Evolutionary conservation across 495 filamentous ascomycete genomes (phyloP), one percentile per base, ranked within the genome.

Genomic region (Baudoinia panamericana): DNA sequence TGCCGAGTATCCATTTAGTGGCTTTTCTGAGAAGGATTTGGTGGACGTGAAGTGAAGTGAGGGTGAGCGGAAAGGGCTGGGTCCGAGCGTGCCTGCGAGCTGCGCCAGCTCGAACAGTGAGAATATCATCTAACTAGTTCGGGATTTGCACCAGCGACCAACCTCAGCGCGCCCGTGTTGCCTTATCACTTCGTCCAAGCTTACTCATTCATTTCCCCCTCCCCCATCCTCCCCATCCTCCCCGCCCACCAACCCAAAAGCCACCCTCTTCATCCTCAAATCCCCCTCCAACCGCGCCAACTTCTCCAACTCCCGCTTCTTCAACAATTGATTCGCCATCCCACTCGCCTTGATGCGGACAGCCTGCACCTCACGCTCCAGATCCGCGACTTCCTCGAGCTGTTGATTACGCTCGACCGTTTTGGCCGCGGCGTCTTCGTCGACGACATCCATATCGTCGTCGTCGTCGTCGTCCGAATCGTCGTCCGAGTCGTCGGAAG

Each of bases 281-380:
- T 80, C 74, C 25, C 57, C 56, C 56, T 66, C 60, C 40, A 75
- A 47, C 19, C 64, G 70, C 52, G 64, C 61, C 35, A 76, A 67
- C 44, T 62, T 73, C n/a, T 55, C 57, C 46, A 64, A 59, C 21
- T 76, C 46, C 11, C 74, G 63, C 50, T 63, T 65, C 53, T 61
- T 66, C 51, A 80, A 54, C 39, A 78, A 61, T 8, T 58, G 56
- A 43, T 67, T 69, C 1, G 38, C 52, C 28, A 63, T 55, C 7
- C 43, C 48, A 15, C 53, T 45, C 19, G 66, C 48, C 37, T 71
- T 53, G 11, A 54, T 58, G 26, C 66, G 53, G 36, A 65, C 57
- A 40, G 63, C 65, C 46, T 63, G 62, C 17, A 80, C 59, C 31
- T 55, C 57, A 5, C 51, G 26, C 42, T 62, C 52, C 39, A 63